phyloP scores from a whole-genome alignment of 139 green algal genomes.

The Chloropicon primus region DNA sequence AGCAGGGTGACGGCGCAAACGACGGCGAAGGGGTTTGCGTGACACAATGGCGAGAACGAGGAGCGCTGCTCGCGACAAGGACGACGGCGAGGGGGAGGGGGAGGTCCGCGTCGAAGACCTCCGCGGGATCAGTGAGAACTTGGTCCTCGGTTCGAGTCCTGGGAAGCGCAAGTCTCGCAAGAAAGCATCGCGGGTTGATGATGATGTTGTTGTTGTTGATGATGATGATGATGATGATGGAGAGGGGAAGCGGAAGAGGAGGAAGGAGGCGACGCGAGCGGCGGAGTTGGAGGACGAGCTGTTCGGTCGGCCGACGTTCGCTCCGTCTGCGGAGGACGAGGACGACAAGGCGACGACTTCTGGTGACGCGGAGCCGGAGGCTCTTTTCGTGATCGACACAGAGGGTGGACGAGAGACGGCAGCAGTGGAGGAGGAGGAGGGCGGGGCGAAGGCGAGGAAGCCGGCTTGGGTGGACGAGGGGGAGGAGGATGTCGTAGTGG shows the following conservation, averaged over 20 bases:
- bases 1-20: background rate
- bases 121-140: background rate
- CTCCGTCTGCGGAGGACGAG: background rate
- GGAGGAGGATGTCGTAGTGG: background rate
- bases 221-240: no score
- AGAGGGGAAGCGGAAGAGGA: background rate
- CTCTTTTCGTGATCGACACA: background rate
- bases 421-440: background rate
- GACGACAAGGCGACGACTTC: background rate
- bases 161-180: background rate
- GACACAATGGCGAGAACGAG: background rate
- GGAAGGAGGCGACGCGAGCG: background rate
- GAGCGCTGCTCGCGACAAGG: no score
- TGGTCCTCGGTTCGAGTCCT: background rate
- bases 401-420: background rate
- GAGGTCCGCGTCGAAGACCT: background rate
- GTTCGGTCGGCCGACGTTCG: background rate
- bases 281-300: background rate
- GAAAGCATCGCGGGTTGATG: no score
- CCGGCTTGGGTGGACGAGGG: background rate
- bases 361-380: background rate
- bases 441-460: background rate
- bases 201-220: no score
- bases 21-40: background rate
- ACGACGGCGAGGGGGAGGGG: background rate